Base-by-base conservation (phyloP, 129 eudicot genomes). In the Lonicera japonica region DNA sequence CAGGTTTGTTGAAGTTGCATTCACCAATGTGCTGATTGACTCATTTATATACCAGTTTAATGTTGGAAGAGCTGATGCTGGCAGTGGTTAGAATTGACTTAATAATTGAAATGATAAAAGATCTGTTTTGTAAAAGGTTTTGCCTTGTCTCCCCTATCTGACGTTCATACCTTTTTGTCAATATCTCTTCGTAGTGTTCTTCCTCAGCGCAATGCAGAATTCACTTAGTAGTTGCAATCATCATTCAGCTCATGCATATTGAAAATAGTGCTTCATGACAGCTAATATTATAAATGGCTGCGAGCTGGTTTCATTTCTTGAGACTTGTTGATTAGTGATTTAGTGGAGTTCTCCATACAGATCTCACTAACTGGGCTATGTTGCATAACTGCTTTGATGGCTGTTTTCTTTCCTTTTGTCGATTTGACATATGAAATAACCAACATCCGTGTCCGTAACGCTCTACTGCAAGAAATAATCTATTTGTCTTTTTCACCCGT, bases 81-180 rank as follows among this genome's bases (percentile, higher is more conserved):
- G 52, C 60, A 38, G 67, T 58, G 66, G 53, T 57, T 41, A 54
- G 59, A 50, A 1, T 38, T 56, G 36, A 29, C 36, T 29, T 67
- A 67, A 21, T 52, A 40, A 5, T 58, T 67, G 71, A 9, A 39
- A 39, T 2, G 36, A 29, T 21, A 18, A n/a, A 63, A 14, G 5
- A 45, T 11, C 39, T 5, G 18, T 23, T 29, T 29, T 29, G 36
- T 2, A 29, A 6, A 29, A 29, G 36, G 36, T 24, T 61, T 25
- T 17, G 20, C 58, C 56, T 64, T 48, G 58, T 16, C 22, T 16
- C 29, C 64, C 11, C 24, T n/a, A n/a, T 57, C 38, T 52, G 11
- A 14, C 36, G 13, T 4, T 43, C 50, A 4, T 43, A 8, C 13
- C 36, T 29, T 1, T 29, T 29, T 29, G 36, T 29, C 36, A 6